Evolutionary conservation across 371 early-diverging fungal genomes (phyloP), one percentile per base, ranked within the genome.

Genomic region (Racocetra persica): DNA sequence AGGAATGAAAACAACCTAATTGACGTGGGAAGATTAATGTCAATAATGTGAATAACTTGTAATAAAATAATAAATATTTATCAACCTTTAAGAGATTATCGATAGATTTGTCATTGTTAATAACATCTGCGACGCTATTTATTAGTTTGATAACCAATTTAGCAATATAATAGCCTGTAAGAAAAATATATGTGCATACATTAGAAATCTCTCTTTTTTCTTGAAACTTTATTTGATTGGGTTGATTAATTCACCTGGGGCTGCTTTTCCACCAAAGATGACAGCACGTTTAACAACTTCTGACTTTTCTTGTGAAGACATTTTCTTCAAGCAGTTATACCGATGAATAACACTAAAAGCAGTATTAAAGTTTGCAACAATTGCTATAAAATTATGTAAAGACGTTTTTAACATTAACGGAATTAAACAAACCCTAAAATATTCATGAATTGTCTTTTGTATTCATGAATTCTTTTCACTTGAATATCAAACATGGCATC

Each of bases 401-500:
- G 32, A 2, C 32, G 16, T 16, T 51, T 51, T 51, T 22, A 52
- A n/a, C n/a, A 36, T 51, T 38, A 2, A 67, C 41, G 32, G 5
- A 22, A 80, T 67, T 62, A 3, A 41, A 5, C 79, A 20, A 36
- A 74, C 84, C 85, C 87, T 49, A 97, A 86, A 81, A 97, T 96
- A 88, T 97, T 97, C 95, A 97, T 95, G 86, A 94, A 95, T 89
- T 97, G 98, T 81, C 98, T 95, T 90, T 97, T 97, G 89, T 97
- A 97, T 87, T 97, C 98, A 86, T 97, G 98, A 82, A 97, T 93
- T 86, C 97, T 94, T 89, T 96, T 97, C 83, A 96, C 96, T 85
- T 97, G 97, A 79, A 96, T 90, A 85, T 97, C 98, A 85, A 97
- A 97, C 77, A 97, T 84, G 1, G 97, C 94, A 78, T 95, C 88